Percentiles rank a stretch among this genome's conserved stretches.
These are phyloP conservation scores for Gnetum montanum DNA, from an alignment of 75 land plant species.

Conservation along the genomic window DNA sequence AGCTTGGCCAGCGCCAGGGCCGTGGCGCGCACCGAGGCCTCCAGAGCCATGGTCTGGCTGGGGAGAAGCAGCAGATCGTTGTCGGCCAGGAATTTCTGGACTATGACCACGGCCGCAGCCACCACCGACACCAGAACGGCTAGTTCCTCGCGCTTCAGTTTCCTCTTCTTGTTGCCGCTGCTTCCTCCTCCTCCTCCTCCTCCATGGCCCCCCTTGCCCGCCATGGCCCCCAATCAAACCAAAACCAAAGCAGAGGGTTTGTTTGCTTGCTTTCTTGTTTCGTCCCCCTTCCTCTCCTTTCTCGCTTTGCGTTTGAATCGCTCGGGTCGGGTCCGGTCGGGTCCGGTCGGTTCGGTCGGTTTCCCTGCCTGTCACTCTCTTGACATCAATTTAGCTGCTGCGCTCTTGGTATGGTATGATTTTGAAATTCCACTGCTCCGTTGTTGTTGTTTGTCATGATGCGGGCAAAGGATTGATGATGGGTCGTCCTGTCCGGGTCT, in stretches of 20 bases:
- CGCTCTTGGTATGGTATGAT: too few relatives aligned
- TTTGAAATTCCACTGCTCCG: too few relatives aligned
- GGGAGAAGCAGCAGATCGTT: slow-evolving; percentile 38
- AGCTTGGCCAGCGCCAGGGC: slow-evolving; percentile 27
- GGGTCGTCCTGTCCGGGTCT: too few relatives aligned
- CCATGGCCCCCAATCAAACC: neutral
- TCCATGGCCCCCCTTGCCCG: neutral
- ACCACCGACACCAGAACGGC: slow-evolving; percentile 30
- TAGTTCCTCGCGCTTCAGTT: slow-evolving; percentile 11
- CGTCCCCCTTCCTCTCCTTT: too few relatives aligned
- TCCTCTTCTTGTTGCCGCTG: neutral
- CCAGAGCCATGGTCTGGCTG: slow-evolving; percentile 37
- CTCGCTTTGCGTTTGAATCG: too few relatives aligned
- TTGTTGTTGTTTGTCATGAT: too few relatives aligned
- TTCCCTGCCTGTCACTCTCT: too few relatives aligned
- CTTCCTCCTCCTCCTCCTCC: neutral
- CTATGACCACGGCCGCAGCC: slow-evolving; percentile 24
- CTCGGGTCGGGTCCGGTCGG: too few relatives aligned
- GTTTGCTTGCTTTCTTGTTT: too few relatives aligned
- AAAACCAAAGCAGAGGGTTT: neutral
- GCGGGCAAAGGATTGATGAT: too few relatives aligned
- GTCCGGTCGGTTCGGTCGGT: too few relatives aligned
- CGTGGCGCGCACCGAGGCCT: slow-evolving; percentile 38
- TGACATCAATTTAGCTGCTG: too few relatives aligned
- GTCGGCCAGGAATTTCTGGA: slow-evolving; percentile 33